phyloP scores from a whole-genome alignment of 441 rosid genomes.

The Erysimum pusillum region DNA sequence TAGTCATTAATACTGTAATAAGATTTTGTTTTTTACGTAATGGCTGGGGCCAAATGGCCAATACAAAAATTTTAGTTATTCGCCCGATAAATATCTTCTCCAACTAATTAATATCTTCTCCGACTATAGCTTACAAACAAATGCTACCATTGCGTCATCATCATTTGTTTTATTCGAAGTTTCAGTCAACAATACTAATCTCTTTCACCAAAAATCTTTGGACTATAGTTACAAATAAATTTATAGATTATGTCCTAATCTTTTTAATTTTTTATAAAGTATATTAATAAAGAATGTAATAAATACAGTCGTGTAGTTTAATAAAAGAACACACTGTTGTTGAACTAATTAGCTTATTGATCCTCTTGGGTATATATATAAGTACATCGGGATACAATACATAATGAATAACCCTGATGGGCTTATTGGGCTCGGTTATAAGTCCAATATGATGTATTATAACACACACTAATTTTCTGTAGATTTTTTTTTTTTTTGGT shows the following conservation, averaged over 20 bases:
- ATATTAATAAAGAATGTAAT: neutral
- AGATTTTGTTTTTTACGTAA: too few species aligned
- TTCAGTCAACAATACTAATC: slow-evolving; percentile 37
- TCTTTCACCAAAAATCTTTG: slow-evolving; percentile 29
- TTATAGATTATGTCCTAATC: neutral
- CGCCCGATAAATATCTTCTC: slow-evolving; percentile 36
- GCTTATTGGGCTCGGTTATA: too few species aligned
- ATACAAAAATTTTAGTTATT: slow-evolving; percentile 6
- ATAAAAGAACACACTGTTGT: too few species aligned
- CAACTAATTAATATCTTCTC: too few species aligned
- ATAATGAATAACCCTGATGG: too few species aligned
- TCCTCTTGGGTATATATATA: too few species aligned
- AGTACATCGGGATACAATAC: too few species aligned
- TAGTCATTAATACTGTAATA: slow-evolving; percentile 20
- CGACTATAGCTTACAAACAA: slow-evolving; percentile 40
- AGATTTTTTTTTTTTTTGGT: too few species aligned
- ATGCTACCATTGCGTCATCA: slow-evolving; percentile 18
- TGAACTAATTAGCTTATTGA: too few species aligned
- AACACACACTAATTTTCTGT: too few species aligned
- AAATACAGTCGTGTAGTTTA: neutral
- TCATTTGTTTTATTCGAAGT: slow-evolving; percentile 31
- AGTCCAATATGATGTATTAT: too few species aligned
- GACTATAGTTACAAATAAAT: slow-evolving; percentile 10
- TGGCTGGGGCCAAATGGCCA: neutral
- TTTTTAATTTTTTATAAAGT: neutral